These are phyloP conservation scores for Exophiala bonariae DNA, from an alignment of 2,329 filamentous ascomycete species.

Conservation along the genomic window DNA sequence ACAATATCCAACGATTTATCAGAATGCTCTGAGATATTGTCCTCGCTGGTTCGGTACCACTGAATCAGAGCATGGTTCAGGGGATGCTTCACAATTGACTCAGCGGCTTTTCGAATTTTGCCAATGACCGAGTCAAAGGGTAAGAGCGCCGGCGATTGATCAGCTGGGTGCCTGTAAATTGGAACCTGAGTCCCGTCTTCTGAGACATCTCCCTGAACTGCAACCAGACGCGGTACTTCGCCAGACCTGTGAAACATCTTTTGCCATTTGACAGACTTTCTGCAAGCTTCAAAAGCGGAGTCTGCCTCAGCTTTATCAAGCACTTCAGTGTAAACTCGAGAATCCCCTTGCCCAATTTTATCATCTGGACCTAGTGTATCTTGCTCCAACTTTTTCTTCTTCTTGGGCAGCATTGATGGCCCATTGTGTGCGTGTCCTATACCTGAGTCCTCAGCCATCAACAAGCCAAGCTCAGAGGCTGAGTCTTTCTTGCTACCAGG, in stretches of 20 bases:
- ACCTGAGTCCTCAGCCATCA: too few species aligned
- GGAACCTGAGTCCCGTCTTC: conserved; percentile 70
- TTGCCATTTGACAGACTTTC: conserved; percentile 75
- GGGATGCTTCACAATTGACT: conserved; percentile 71
- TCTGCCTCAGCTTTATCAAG: conserved; percentile 64
- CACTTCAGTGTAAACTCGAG: conserved; percentile 69
- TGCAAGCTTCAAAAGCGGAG: conserved; percentile 39
- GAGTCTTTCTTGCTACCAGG: background rate
- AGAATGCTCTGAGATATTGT: conserved; percentile 94
- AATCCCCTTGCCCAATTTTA: conserved; percentile 77
- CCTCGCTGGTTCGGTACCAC: conserved; percentile 81
- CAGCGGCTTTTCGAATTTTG: conserved; percentile 66
- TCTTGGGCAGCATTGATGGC: background rate
- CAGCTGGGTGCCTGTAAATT: conserved; percentile 91
- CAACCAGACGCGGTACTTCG: conserved; percentile 86
- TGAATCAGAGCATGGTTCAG: conserved; percentile 94
- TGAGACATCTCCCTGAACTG: conserved; percentile 75
- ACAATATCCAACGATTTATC: conserved; percentile 95
- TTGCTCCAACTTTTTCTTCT: conserved; percentile 14
- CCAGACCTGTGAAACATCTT: conserved; percentile 91
- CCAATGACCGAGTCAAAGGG: conserved; percentile 74
- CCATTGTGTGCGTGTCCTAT: too few species aligned
- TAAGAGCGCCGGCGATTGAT: conserved; percentile 76
- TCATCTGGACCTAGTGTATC: conserved; percentile 43
- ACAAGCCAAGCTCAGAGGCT: background rate